Conservation (phyloP, 805 yeast species). For the Teunomyces kruisii region DNA sequence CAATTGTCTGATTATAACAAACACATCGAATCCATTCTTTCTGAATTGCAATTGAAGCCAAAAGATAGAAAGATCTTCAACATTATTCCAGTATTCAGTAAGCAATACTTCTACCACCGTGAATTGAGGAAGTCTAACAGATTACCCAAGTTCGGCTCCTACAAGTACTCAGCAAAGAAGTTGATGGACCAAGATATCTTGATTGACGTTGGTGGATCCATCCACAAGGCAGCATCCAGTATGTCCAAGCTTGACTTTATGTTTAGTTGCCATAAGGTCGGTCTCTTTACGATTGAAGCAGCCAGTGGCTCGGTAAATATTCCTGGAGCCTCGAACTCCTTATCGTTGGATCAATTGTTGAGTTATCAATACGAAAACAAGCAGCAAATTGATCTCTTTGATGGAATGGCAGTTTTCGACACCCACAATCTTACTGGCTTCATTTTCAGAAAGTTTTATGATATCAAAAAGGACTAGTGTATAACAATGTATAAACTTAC, state of each 20-base stretch:
- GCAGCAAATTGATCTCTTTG: constrained; percentile 54
- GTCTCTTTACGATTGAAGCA: constrained; percentile 72
- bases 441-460: constrained; percentile 74
- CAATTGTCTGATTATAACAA: constrained; percentile 47
- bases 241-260: constrained; percentile 70
- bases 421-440: constrained; percentile 67
- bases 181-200: constrained; percentile 72
- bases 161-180: constrained; percentile 72
- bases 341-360: constrained; percentile 72
- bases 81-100: constrained; percentile 59
- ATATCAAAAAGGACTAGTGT: constrained; percentile 25
- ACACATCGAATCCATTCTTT: constrained; percentile 46
- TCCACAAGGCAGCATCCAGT: constrained; percentile 37
- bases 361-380: constrained; percentile 71
- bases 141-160: constrained; percentile 73
- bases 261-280: constrained; percentile 72
- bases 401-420: constrained; percentile 66
- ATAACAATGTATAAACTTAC: constrained; percentile 1
- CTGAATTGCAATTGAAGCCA: constrained; percentile 44
- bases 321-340: constrained; percentile 53
- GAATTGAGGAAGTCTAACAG: constrained; percentile 66
- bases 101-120: constrained; percentile 73
- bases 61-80: constrained; percentile 47
- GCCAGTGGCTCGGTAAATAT: constrained; percentile 69
- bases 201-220: constrained; percentile 56